These are phyloP conservation scores for Epichloe sibirici DNA, from an alignment of 2,329 filamentous ascomycete species.

Conservation along the genomic window DNA sequence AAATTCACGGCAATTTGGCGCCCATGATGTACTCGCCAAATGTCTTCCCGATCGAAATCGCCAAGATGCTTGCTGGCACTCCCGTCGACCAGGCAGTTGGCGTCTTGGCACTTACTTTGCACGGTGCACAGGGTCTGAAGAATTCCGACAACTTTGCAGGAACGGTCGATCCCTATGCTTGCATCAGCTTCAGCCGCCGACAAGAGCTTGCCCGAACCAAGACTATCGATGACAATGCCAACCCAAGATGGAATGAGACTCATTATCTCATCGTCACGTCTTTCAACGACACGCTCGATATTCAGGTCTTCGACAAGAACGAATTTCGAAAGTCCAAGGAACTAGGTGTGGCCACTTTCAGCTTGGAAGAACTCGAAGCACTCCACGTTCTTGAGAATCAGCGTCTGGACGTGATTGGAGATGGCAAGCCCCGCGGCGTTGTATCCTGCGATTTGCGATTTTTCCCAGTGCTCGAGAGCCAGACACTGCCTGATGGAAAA, in stretches of 20 bases:
- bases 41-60: slow-evolving; percentile 95
- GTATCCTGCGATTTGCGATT: slow-evolving; percentile 78
- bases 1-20: slow-evolving; percentile 84
- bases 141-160: slow-evolving; percentile 90
- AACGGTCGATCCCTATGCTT: slow-evolving; percentile 80
- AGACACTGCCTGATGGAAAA: slow-evolving; percentile 63
- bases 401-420: slow-evolving; percentile 69
- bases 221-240: slow-evolving; percentile 69
- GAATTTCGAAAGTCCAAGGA: slow-evolving; percentile 96
- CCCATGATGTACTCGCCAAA: slow-evolving; percentile 99
- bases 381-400: slow-evolving; percentile 71
- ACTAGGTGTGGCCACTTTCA: slow-evolving; percentile 75
- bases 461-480: slow-evolving; percentile 77
- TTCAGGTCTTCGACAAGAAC: slow-evolving; percentile 85
- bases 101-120: slow-evolving; percentile 80
- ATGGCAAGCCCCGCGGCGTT: slow-evolving; percentile 72
- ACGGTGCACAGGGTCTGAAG: slow-evolving; percentile 85
- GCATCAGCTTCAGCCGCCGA: slow-evolving; percentile 74
- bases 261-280: slow-evolving; percentile 91
- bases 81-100: slow-evolving; percentile 93
- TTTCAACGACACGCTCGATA: slow-evolving; percentile 74
- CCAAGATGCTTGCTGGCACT: slow-evolving; percentile 92
- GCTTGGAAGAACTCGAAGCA: slow-evolving; percentile 69
- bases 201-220: slow-evolving; percentile 79
- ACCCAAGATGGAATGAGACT: slow-evolving; percentile 92